Evolutionary conservation across 257 asterid species (phyloP), one percentile per base, ranked within the genome.

Genomic region (Ballota nigra): DNA sequence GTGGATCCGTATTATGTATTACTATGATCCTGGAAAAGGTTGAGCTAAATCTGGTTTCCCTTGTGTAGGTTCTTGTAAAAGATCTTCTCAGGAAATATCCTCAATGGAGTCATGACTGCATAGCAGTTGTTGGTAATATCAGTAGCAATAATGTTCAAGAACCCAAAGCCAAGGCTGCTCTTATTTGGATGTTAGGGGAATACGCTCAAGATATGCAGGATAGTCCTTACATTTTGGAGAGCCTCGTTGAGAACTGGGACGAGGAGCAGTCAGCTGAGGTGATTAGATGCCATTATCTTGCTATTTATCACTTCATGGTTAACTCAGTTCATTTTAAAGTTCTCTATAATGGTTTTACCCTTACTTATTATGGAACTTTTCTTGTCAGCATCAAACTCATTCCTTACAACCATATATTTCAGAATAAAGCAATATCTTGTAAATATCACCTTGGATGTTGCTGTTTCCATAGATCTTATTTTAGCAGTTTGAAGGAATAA

Each of bases 91-190:
- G 99, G 75, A 95, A 95, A 85, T 95, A 95, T 85, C 99, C 99
- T 45, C 99, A 95, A 72, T 95, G 99, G 99, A 95, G 99, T 81
- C 98, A 90, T 52, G 99, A 95, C 88, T 95, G 99, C 83, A 92
- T 95, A 49, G 98, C 99, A 31, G 98, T 95, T 34, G 97, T 95
- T 40, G 99, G 99, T 72, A 95, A 86, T 85, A 95, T 92, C 80
- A 95, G 99, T 74, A 92, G 97, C 93, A 92, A 86, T 75, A 92
- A 87, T 78, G 82, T 95, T 66, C 96, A 95, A 82, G 99, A 95
- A 81, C 97, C 98, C 58, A 90, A 90, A 83, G 99, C 99, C 71
- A 95, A 92, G 83, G 87, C 99, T 70, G 96, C 99, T 81, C 96
- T 92, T 72, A 95, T 92, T 80, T 95, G 99, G 99, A 95, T 89